A percentile compares a stretch with the other conserved stretches of the same genome.
Conservation (phyloP, 306 rosid genomes). For the Trifolium subterraneum region DNA sequence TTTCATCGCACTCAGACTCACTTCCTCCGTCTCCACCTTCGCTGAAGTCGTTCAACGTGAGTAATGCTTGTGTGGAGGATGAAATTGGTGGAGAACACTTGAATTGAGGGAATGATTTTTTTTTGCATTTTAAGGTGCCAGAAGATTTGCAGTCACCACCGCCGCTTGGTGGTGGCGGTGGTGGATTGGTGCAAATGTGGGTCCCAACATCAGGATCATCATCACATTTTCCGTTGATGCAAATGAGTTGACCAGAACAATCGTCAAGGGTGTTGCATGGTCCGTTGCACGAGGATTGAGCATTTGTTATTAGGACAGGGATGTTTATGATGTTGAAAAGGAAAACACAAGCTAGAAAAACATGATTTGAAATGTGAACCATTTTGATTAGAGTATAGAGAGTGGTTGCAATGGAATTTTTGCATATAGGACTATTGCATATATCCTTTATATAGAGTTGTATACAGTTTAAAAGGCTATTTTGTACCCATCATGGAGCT, state of each 20-base stretch:
- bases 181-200: slow-evolving; percentile 22
- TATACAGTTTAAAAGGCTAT: neutral
- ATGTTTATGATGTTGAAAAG: slow-evolving; percentile 7
- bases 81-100: slow-evolving; percentile 36
- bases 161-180: neutral
- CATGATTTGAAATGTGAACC: neutral
- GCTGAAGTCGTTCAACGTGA: slow-evolving; percentile 53
- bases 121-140: neutral
- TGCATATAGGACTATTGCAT: neutral
- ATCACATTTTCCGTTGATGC: slow-evolving; percentile 53
- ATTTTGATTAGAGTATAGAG: neutral
- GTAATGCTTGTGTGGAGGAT: slow-evolving; percentile 39
- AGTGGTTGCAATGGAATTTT: neutral
- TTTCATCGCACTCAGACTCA: slow-evolving; percentile 46
- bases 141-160: neutral
- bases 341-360: slow-evolving; percentile 4
- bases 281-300: slow-evolving; percentile 52
- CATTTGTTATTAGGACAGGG: slow-evolving; percentile 15
- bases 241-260: slow-evolving; percentile 57
- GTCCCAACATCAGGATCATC: slow-evolving; percentile 58
- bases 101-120: slow-evolving; percentile 28
- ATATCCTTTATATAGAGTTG: neutral
- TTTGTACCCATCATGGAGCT: neutral
- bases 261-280: slow-evolving; percentile 48
- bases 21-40: slow-evolving; percentile 50